A percentile compares a stretch with the other conserved stretches of the same genome.
These are phyloP conservation scores for Curvularia sp. DNA, from an alignment of 2,329 filamentous ascomycete species.

Conservation along the genomic window DNA sequence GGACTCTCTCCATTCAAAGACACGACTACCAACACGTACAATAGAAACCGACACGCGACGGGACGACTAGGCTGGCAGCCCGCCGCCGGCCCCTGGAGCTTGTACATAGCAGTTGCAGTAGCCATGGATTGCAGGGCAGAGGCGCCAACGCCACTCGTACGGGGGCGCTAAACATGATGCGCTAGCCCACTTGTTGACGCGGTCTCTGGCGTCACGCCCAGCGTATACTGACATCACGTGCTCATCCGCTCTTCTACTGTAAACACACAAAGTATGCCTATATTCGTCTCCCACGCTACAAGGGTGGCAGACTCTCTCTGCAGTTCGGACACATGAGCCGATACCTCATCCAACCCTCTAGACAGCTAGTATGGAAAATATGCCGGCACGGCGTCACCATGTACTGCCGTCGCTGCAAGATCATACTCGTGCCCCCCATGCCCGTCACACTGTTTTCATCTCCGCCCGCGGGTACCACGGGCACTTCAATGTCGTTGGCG, in stretches of 20 bases:
- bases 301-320: constrained; percentile 82
- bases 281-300: constrained; percentile 60
- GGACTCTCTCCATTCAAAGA: no score
- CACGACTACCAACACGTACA: no score
- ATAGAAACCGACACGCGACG: background rate
- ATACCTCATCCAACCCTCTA: constrained; percentile 97
- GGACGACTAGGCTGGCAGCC: background rate
- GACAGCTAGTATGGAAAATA: constrained; percentile 89
- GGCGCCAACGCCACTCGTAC: no score
- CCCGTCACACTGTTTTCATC: constrained; percentile 46
- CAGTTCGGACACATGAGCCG: constrained; percentile 94
- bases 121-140: background rate
- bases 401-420: constrained; percentile 82
- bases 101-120: background rate
- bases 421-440: constrained; percentile 58
- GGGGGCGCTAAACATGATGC: background rate
- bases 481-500: constrained; percentile 88
- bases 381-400: constrained; percentile 98
- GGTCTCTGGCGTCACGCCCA: background rate
- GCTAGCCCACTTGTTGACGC: constrained; percentile 13
- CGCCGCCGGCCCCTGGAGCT: no score
- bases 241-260: background rate
- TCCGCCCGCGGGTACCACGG: constrained; percentile 68
- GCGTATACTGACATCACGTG: background rate
- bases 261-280: background rate